Conservation (phyloP, 805 yeast species). For the baker's yeast (Saccharomyces cerevisiae) region DNA sequence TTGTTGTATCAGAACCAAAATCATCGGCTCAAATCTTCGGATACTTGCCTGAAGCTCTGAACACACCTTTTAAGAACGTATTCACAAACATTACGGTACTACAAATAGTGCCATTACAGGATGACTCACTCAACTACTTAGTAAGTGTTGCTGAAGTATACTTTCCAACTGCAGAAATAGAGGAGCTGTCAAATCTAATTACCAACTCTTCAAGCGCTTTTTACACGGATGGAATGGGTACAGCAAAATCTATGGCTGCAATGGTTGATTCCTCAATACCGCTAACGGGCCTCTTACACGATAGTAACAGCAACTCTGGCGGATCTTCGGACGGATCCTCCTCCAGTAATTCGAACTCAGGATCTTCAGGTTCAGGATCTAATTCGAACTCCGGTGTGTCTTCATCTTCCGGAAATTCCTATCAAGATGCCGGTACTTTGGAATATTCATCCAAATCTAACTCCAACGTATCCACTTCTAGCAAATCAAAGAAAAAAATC, state of each 20-base stretch:
- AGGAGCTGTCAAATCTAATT: constrained; percentile 42
- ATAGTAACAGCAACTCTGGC: constrained; percentile 55
- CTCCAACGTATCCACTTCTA: constrained; percentile 11
- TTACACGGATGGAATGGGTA: constrained; percentile 49
- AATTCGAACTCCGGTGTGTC: constrained; percentile 2
- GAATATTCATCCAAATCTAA: constrained; percentile 17
- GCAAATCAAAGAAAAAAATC: constrained; percentile 37
- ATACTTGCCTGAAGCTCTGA: constrained; percentile 69
- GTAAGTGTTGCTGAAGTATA: constrained; percentile 85
- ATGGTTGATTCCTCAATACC: constrained; percentile 52
- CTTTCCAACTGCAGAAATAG: constrained; percentile 52
- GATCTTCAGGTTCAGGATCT: not conserved
- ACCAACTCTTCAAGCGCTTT: constrained; percentile 50
- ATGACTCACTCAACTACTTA: constrained; percentile 49
- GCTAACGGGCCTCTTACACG: constrained; percentile 17
- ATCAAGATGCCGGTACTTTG: constrained; percentile 11
- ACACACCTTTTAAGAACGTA: constrained; percentile 45
- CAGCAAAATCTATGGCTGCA: constrained; percentile 49
- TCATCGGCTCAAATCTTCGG: constrained; percentile 67
- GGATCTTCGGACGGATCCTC: constrained; percentile 68
- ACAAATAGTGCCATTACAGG: constrained; percentile 68
- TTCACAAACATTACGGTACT: constrained; percentile 49
- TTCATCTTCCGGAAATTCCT: constrained; percentile 4
- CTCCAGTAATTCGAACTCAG: constrained; percentile 34
- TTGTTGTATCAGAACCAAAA: constrained; percentile 73